Conservation (phyloP, 495 filamentous ascomycete genomes). For the Aspergillus mulundensis region DNA sequence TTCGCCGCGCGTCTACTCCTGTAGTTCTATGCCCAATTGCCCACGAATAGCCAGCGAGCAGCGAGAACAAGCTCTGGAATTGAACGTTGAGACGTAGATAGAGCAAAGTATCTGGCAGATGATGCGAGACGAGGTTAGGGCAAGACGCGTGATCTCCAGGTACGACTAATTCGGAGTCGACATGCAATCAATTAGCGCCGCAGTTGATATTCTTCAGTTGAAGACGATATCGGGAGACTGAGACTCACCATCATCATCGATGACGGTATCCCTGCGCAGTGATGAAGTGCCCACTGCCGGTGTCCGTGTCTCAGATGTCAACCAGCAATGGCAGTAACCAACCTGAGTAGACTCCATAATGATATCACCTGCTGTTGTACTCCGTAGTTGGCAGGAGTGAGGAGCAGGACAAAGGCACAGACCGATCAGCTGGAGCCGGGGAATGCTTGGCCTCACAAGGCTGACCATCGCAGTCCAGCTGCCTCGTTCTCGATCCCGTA, state of each 20-base stretch:
- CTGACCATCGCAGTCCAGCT: slow-evolving; percentile 6
- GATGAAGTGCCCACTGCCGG: not conserved
- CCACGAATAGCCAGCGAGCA: no score
- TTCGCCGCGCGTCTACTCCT: slow-evolving; percentile 22
- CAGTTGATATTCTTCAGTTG: not conserved
- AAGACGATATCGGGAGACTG: not conserved
- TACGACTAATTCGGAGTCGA: not conserved
- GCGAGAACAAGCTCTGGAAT: no score
- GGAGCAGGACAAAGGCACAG: not conserved
- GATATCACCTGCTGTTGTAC: not conserved
- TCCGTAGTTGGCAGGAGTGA: not conserved
- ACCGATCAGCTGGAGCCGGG: not conserved
- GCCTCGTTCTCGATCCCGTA: not conserved
- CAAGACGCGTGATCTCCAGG: not conserved
- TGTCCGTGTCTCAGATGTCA: not conserved
- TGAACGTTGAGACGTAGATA: not conserved
- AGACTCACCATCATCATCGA: not conserved
- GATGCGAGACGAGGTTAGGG: not conserved
- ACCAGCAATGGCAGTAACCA: not conserved
- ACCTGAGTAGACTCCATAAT: not conserved
- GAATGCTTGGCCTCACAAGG: slow-evolving; percentile 8
- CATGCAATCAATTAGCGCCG: not conserved
- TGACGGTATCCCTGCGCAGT: not conserved
- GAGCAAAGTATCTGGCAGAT: not conserved
- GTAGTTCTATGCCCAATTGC: no score